These are phyloP conservation scores for Populus deltoides DNA, from an alignment of 345 rosid genomes.

Conservation along the genomic window DNA sequence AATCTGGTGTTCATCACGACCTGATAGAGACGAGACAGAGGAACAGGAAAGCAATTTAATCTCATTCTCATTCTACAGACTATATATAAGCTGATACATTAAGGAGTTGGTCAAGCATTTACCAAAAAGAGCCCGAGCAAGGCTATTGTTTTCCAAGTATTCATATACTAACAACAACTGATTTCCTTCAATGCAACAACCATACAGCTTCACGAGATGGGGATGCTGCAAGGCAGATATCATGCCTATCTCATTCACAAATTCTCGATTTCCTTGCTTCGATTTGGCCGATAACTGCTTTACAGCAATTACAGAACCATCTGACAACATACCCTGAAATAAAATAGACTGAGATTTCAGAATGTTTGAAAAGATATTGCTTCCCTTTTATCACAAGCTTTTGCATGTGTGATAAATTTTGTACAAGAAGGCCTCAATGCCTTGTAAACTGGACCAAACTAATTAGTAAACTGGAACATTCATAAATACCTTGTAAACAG, in stretches of 20 bases:
- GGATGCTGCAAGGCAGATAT: constrained; percentile 70
- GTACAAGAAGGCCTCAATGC: too few species aligned
- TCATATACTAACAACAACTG: constrained; percentile 59
- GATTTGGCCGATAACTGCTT: constrained; percentile 70
- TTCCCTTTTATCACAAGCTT: too few species aligned
- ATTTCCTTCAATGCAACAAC: constrained; percentile 64
- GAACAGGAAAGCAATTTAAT: not conserved
- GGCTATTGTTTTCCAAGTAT: constrained; percentile 61
- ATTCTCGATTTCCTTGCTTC: constrained; percentile 68
- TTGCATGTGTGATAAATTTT: not conserved
- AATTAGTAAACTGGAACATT: not conserved
- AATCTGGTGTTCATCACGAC: constrained; percentile 39
- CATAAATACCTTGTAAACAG: constrained; percentile 71
- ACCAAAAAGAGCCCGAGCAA: constrained; percentile 66
- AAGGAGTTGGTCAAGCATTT: constrained; percentile 1
- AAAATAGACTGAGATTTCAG: constrained; percentile 3
- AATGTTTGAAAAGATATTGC: not conserved
- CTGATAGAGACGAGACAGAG: constrained; percentile 16
- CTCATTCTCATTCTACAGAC: not conserved
- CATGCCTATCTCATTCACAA: constrained; percentile 66
- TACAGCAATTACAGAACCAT: constrained; percentile 58
- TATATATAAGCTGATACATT: too few species aligned
- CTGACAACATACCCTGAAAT: constrained; percentile 51
- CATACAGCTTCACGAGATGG: constrained; percentile 57
- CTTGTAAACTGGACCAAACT: too few species aligned